These are phyloP conservation scores for Boletus hoseneyae DNA, from an alignment of 1,284 basidiomycete species.

Conservation along the genomic window DNA sequence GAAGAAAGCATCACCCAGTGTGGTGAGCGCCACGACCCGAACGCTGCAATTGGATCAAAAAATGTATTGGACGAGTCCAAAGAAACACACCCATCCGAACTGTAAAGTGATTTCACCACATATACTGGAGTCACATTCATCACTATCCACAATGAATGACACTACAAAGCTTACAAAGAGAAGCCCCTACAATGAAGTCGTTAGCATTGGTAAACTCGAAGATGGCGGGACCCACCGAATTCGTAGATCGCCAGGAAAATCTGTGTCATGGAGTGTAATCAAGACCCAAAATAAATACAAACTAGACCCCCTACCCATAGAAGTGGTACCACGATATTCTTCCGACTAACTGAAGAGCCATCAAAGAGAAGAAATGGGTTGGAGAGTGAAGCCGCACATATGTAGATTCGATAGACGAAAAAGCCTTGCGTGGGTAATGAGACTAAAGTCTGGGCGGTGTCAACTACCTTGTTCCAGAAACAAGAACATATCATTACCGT, in stretches of 20 bases:
- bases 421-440: conserved; percentile 1
- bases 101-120: conserved; percentile 2
- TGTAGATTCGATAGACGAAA: conserved; percentile 16
- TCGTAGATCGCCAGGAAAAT: background rate
- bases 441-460: background rate
- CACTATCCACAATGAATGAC: background rate
- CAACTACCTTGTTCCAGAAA: background rate
- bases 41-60: too few relatives aligned
- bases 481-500: background rate
- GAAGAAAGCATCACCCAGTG: background rate
- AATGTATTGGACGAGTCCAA: too few relatives aligned
- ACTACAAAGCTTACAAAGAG: too few relatives aligned
- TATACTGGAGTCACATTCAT: conserved; percentile 4
- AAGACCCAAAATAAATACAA: background rate
- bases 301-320: conserved; percentile 14
- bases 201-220: background rate
- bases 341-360: conserved; percentile 4
- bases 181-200: background rate
- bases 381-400: conserved; percentile 5
- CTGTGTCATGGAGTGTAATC: background rate
- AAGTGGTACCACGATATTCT: conserved; percentile 2
- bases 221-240: conserved; percentile 2
- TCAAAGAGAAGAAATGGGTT: background rate
- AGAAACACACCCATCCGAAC: conserved; percentile 7
- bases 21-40: background rate